Base-by-base conservation (phyloP, 345 rosid species). In the Raphanus sativus region DNA sequence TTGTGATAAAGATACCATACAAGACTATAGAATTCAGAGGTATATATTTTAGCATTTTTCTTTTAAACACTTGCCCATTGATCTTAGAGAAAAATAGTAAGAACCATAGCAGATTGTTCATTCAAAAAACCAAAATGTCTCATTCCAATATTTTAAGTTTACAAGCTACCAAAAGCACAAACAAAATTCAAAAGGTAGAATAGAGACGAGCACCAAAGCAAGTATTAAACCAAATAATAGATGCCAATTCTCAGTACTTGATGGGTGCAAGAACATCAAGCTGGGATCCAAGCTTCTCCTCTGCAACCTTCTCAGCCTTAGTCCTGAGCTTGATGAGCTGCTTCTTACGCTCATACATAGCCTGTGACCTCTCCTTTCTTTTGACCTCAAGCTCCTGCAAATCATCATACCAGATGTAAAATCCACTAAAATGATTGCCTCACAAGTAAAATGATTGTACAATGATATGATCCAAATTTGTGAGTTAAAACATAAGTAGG, bases 281-380 rank as follows among this genome's bases (percentile, higher is more conserved):
- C 70, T 88, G 93, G 11, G 96, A 62, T 61, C 97, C 97, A 11
- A 93, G 95, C 81, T 89, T 93, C 86, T 89, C 95, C 65, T 88
- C 97, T 5, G 90, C 95, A 69, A 77, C 86, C 90, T 86, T 52
- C 88, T 91, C 95, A 5, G 95, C 98, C 87, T 91, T 93, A 5
- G 80, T 69, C 86, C 91, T 86, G 60, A 93, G 89, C 74, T 89
- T 93, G 75, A 15, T 82, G 70, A 93, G 77, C 71, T 89, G 93
- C 88, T 93, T 93, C 87, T 86, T 93, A 67, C 91, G 92, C 85
- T 93, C 93, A 58, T 93, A 93, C 12, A 68, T 73, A 11, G 84
- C 79, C 77, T 87, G 87, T 8, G 93, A 75, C 76, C 81, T 91
- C 70, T 91, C 97, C 85, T 93, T 91, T 78, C 97, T 91, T 85